phyloP scores from a whole-genome alignment of 2,329 filamentous ascomycete species.

The Botrytis sinoallii region DNA sequence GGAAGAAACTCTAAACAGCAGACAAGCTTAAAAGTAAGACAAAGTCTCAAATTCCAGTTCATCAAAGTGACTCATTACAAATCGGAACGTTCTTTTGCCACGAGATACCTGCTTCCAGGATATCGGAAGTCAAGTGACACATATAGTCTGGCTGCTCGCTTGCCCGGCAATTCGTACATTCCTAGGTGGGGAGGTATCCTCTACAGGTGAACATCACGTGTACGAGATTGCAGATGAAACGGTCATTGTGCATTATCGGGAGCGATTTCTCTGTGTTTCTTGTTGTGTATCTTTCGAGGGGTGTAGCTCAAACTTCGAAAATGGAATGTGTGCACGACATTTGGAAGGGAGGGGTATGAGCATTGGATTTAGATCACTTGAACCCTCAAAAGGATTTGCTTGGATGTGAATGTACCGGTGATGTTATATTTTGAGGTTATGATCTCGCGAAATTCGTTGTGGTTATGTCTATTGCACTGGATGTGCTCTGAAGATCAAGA shows the following conservation, averaged over 20 bases:
- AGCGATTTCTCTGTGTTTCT: not conserved
- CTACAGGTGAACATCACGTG: not conserved
- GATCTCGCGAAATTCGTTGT: not conserved
- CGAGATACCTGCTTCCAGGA: constrained; percentile 22
- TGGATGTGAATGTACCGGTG: constrained; percentile 4
- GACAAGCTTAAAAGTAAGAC: constrained; percentile 16
- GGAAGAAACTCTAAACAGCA: not conserved
- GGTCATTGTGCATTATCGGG: constrained; percentile 18
- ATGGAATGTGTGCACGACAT: constrained; percentile 14
- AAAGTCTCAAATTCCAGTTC: not conserved
- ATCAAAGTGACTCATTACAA: constrained; percentile 18
- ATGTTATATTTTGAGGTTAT: not conserved
- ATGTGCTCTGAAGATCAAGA: not conserved
- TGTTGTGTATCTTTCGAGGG: not conserved
- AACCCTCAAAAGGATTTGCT: constrained; percentile 1
- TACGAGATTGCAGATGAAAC: constrained; percentile 17
- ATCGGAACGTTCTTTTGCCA: constrained; percentile 17
- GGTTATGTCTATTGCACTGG: not conserved
- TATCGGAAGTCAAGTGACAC: constrained; percentile 22
- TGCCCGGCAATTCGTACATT: constrained; percentile 1
- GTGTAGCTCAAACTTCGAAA: not conserved
- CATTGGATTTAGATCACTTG: constrained; percentile 15
- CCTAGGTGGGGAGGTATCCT: not conserved
- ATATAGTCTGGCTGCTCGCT: not conserved
- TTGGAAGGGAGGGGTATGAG: constrained; percentile 10